Base-by-base conservation (phyloP, 768 basidiomycete species). In the Hygrophorus russula region DNA sequence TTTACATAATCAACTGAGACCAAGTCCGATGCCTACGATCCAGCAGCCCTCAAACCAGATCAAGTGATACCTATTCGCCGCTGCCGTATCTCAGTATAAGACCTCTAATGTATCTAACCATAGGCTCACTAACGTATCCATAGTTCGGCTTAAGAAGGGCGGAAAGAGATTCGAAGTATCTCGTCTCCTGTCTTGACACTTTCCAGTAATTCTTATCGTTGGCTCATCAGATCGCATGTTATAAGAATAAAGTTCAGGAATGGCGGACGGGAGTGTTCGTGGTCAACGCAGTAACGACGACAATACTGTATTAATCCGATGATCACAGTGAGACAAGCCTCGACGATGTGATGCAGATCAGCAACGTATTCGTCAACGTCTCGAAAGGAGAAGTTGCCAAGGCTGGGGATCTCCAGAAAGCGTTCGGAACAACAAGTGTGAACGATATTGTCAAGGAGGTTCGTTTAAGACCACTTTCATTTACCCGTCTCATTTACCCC, bases 241-340 rank as follows among this genome's bases (percentile, higher is more conserved):
- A 98, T 70, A 94, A 97, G 71, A 99, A 99, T 65, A 97, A 97
- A 64, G 96, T 99, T 19, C 89, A 93, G 53, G 93, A 96, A 60
- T 99, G 82, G 78, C 70, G 96, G 46, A 89, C 76, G 46, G 92
- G 92, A 48, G 85, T 94, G 81, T 89, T 62, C 58, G 81, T 68
- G 20, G 14, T 44, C 8, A 19, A 28, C 29, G 44, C 18, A 18
- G 32, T 36, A 24, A 15, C 30, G n/a, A 20, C 3, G 2, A 10
- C 19, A 15, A n/a, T 3, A 24, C 6, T 24, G 8, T 46, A 24
- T 41, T 42, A 35, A 48, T 44, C 3, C 35, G 27, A 33, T 15
- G 28, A 39, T 29, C 39, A 5, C 53, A 91, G 88, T 19, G 93
- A 98, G 70, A 90, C 85, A 24, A 82, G 85, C 64, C 64, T 98